These are phyloP conservation scores for Pleurotus djamor DNA, from an alignment of 768 basidiomycete genomes.

Conservation along the genomic window DNA sequence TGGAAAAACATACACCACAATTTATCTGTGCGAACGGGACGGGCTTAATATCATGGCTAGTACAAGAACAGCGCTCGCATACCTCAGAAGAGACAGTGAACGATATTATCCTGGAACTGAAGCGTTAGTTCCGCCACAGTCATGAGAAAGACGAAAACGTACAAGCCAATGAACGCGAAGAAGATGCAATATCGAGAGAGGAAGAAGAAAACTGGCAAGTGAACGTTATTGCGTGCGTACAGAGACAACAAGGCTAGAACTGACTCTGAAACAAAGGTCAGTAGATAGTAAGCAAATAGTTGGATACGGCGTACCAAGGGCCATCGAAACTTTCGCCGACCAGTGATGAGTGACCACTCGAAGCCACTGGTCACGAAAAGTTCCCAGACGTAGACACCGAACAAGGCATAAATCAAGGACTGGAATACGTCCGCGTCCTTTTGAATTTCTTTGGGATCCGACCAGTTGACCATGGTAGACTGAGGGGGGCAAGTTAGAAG, in stretches of 20 bases:
- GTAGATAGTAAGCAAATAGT: background rate
- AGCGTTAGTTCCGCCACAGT: too few species aligned
- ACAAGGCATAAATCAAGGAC: constrained; percentile 60
- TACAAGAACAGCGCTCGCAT: constrained; percentile 9
- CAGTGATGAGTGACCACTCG: constrained; percentile 61
- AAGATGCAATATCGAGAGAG: constrained; percentile 72
- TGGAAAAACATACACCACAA: constrained; percentile 44
- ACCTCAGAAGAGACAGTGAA: constrained; percentile 49
- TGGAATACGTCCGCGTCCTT: constrained; percentile 47
- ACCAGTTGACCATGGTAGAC: constrained; percentile 50
- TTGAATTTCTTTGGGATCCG: constrained; percentile 21
- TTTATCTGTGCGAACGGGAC: constrained; percentile 41
- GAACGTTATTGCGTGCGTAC: background rate
- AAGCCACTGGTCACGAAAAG: constrained; percentile 60
- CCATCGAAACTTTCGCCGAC: constrained; percentile 63
- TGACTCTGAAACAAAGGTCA: too few species aligned
- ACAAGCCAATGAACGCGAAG: constrained; percentile 65
- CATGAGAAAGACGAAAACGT: constrained; percentile 17
- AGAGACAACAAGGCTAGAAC: too few species aligned
- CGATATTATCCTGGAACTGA: constrained; percentile 49
- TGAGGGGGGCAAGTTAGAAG: background rate
- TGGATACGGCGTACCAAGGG: constrained; percentile 51
- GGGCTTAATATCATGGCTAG: constrained; percentile 8
- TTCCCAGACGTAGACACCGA: constrained; percentile 71
- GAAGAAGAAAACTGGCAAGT: constrained; percentile 54